Evolutionary conservation across 192 early-diverging fungal species (phyloP).

Genomic region (Globomyces pollinis-pini): DNA sequence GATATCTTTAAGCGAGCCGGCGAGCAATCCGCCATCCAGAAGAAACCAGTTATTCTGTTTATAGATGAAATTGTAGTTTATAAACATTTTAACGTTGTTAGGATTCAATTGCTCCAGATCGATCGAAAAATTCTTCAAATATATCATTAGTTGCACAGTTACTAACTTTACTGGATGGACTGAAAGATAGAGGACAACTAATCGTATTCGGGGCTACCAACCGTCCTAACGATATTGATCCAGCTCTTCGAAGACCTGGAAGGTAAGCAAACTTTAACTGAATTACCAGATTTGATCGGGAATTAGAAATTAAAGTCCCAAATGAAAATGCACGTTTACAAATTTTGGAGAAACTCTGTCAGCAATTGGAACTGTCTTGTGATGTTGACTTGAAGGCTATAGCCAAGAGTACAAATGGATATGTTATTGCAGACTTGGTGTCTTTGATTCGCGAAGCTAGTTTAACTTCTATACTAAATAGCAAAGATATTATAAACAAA

Average conservation of each 20-base stretch:
- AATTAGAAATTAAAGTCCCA: conserved; percentile 74
- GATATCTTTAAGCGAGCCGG: conserved; percentile 64
- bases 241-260: conserved; percentile 74
- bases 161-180: conserved; percentile 85
- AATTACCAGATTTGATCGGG: conserved; percentile 77
- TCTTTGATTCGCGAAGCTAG: conserved; percentile 75
- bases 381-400: conserved; percentile 43
- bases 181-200: conserved; percentile 47
- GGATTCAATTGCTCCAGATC: conserved; percentile 66
- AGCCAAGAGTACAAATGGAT: conserved; percentile 68
- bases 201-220: conserved; percentile 86
- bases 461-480: conserved; percentile 20
- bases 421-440: conserved; percentile 87
- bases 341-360: conserved; percentile 57
- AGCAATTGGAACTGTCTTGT: conserved; percentile 42
- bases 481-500: background rate
- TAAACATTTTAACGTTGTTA: too few relatives aligned
- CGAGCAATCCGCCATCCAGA: conserved; percentile 15
- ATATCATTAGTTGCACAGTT: conserved; percentile 81
- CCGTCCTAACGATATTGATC: conserved; percentile 76
- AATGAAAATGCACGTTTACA: conserved; percentile 43
- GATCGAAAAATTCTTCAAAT: conserved; percentile 55
- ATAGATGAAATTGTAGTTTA: conserved; percentile 98
- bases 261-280: conserved; percentile 32
- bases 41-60: conserved; percentile 71